phyloP scores from a whole-genome alignment of 306 rosid species.

The Canavalia gladiata region DNA sequence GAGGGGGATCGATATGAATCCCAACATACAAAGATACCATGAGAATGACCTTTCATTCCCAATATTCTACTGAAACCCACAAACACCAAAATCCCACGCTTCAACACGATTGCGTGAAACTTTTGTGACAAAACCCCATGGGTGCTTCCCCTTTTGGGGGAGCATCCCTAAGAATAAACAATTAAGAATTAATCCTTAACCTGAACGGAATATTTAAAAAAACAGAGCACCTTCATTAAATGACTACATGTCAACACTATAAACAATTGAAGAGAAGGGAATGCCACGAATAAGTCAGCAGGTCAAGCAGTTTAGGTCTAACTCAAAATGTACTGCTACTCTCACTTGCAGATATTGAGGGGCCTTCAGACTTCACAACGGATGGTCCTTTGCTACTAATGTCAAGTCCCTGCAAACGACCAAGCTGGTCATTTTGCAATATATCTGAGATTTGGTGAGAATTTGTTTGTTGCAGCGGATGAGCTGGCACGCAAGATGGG shows the following conservation, averaged over 20 bases:
- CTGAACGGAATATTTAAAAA: conserved; percentile 57
- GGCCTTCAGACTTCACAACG: conserved; percentile 78
- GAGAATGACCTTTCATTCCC: conserved; percentile 74
- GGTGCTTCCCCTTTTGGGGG: conserved; percentile 62
- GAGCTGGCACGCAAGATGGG: conserved; percentile 58
- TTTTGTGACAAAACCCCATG: conserved; percentile 57
- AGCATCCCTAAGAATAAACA: conserved; percentile 76
- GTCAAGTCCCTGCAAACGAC: conserved; percentile 94
- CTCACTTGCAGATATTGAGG: conserved; percentile 92
- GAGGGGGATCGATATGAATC: conserved; percentile 48
- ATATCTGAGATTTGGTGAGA: conserved; percentile 74
- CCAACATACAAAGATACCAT: conserved; percentile 53
- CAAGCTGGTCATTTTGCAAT: conserved; percentile 81
- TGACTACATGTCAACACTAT: conserved; percentile 75
- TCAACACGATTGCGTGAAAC: conserved; percentile 50
- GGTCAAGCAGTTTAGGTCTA: conserved; percentile 68
- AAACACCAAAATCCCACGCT: conserved; percentile 54
- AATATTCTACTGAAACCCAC: conserved; percentile 56
- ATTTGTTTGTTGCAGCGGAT: conserved; percentile 72
- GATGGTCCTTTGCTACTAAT: conserved; percentile 75
- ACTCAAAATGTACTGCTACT: conserved; percentile 87
- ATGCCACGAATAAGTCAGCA: conserved; percentile 68
- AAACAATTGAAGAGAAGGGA: conserved; percentile 65
- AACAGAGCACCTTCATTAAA: conserved; percentile 64
- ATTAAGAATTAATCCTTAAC: conserved; percentile 57